phyloP scores from a whole-genome alignment of 1,284 basidiomycete species.

The Phlebopus sp. region DNA sequence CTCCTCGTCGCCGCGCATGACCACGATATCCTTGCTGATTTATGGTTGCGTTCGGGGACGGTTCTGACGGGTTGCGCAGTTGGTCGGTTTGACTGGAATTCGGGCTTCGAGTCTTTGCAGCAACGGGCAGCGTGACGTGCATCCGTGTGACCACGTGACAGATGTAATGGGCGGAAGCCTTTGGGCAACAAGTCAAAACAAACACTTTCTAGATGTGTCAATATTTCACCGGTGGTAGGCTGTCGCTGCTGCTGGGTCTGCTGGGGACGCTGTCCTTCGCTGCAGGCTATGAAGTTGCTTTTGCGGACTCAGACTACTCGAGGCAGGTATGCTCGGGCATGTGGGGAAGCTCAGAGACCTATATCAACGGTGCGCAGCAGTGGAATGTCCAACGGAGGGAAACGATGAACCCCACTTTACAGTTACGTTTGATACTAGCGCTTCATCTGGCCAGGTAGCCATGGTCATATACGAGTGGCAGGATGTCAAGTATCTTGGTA shows the following conservation, averaged over 20 bases:
- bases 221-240: constrained; percentile 14
- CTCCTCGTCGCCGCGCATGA: constrained; percentile 76
- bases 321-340: constrained; percentile 95
- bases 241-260: constrained; percentile 27
- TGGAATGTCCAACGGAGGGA: constrained; percentile 1
- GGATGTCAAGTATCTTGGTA: constrained; percentile 84
- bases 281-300: constrained; percentile 58
- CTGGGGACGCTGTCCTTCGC: constrained; percentile 36
- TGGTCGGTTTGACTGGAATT: background rate
- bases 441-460: constrained; percentile 87
- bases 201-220: constrained; percentile 26
- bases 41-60: background rate
- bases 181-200: constrained; percentile 28
- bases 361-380: constrained; percentile 75
- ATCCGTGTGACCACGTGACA: constrained; percentile 25
- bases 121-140: constrained; percentile 4
- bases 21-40: background rate
- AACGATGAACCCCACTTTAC: constrained; percentile 1
- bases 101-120: background rate
- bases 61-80: background rate
- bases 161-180: constrained; percentile 4
- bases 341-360: constrained; percentile 79
- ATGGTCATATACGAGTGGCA: constrained; percentile 95
- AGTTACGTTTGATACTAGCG: constrained; percentile 77
- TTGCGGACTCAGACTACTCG: constrained; percentile 73